These are phyloP conservation scores for Penicillium concentricum DNA, from an alignment of 2,329 filamentous ascomycete species.

Conservation along the genomic window DNA sequence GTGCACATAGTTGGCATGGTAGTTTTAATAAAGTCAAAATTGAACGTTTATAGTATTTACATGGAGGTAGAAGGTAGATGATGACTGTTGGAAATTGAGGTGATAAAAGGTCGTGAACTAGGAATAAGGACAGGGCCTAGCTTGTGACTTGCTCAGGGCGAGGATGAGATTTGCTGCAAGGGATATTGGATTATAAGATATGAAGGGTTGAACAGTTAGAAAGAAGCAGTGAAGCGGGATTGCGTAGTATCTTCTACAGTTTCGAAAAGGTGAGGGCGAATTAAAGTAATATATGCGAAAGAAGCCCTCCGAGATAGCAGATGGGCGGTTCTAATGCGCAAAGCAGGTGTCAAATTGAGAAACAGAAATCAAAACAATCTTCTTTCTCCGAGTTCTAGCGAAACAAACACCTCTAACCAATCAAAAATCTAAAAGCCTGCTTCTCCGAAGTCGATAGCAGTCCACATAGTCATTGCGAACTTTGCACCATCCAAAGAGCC, in stretches of 20 bases:
- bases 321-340: slow-evolving; percentile 13
- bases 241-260: no score
- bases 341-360: not conserved
- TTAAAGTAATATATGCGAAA: slow-evolving; percentile 20
- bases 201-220: rapidly evolving
- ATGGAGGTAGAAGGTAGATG: not conserved
- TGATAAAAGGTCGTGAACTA: not conserved
- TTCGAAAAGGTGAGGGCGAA: not conserved
- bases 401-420: slow-evolving; percentile 21
- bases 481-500: slow-evolving; percentile 1
- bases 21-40: not conserved
- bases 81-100: no score
- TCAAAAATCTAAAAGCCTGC: slow-evolving; percentile 12
- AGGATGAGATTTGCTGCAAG: not conserved
- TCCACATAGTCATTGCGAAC: slow-evolving; percentile 12
- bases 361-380: slow-evolving; percentile 22
- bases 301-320: slow-evolving; percentile 14
- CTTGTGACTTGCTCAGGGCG: no score
- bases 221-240: no score
- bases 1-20: not conserved
- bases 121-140: not conserved
- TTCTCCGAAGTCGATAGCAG: no score
- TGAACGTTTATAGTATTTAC: not conserved
- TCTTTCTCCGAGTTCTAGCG: slow-evolving; percentile 32
- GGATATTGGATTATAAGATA: not conserved